Evolutionary conservation across 345 rosid genomes (phyloP).

Genomic region (Murraya paniculata): DNA sequence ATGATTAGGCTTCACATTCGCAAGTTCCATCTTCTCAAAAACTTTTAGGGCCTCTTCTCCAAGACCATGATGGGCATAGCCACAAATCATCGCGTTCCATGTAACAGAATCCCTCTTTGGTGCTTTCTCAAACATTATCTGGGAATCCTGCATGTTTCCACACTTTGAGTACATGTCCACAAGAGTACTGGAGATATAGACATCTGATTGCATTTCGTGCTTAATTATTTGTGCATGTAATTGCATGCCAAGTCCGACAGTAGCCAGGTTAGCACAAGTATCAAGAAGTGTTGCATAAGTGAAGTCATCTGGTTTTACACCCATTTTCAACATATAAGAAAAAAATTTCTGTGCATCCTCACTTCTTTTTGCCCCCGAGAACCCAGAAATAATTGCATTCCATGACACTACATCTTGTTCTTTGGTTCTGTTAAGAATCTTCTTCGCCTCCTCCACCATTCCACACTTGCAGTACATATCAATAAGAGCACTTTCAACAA

Average conservation of each 20-base stretch:
- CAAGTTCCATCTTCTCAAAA: conserved; percentile 56
- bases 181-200: conserved; percentile 77
- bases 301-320: conserved; percentile 69
- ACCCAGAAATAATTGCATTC: conserved; percentile 87
- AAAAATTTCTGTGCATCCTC: conserved; percentile 77
- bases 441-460: conserved; percentile 63
- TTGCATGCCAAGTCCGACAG: conserved; percentile 78
- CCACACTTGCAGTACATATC: conserved; percentile 94
- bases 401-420: conserved; percentile 58
- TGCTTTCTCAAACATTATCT: conserved; percentile 64
- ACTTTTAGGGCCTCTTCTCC: conserved; percentile 68
- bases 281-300: conserved; percentile 87
- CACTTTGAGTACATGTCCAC: conserved; percentile 98
- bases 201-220: conserved; percentile 66
- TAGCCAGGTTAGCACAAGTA: conserved; percentile 81
- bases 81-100: conserved; percentile 93
- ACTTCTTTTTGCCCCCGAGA: conserved; percentile 57
- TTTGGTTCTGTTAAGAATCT: conserved; percentile 54
- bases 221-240: conserved; percentile 82
- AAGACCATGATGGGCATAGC: conserved; percentile 83
- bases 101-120: conserved; percentile 66
- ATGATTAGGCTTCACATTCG: conserved; percentile 62
- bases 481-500: conserved; percentile 75
- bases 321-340: conserved; percentile 60
- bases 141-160: conserved; percentile 76